Percentiles rank a stretch among this genome's conserved stretches.
Conservation (phyloP, 148 eudicot species). For the Silene conica region DNA sequence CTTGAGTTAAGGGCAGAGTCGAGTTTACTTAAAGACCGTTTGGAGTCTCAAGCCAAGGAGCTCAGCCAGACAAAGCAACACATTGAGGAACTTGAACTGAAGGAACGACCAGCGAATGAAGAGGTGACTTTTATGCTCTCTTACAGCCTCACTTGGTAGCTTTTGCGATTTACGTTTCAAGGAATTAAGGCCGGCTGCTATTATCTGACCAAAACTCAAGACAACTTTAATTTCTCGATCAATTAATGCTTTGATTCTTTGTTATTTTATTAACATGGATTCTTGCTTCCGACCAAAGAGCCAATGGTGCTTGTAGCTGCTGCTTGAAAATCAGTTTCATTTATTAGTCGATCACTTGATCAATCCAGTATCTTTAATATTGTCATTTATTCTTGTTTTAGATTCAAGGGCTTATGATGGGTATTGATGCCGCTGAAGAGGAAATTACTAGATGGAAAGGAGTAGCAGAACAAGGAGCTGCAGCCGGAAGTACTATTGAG, state of each 20-base stretch:
- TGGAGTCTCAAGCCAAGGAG: constrained; percentile 75
- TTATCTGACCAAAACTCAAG: neutral
- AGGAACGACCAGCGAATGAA: constrained; percentile 91
- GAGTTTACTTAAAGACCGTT: constrained; percentile 63
- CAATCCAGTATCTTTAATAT: neutral
- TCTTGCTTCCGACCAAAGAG: constrained; percentile 57
- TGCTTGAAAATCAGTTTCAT: too few species aligned
- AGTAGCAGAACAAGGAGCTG: constrained; percentile 98
- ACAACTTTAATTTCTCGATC: neutral
- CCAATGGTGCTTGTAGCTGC: constrained; percentile 78
- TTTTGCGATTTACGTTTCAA: neutral
- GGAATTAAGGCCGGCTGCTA: neutral
- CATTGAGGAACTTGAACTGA: constrained; percentile 87
- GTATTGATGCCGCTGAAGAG: constrained; percentile 90
- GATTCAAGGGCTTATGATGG: constrained; percentile 98
- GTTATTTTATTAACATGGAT: neutral
- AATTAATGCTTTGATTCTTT: neutral
- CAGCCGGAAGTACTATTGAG: constrained; percentile 89
- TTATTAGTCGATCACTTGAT: constrained; percentile 2
- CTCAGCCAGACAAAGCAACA: constrained; percentile 60
- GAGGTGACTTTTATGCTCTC: constrained; percentile 39
- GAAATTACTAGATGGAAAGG: constrained; percentile 95
- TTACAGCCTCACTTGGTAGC: neutral
- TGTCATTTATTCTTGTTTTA: constrained; percentile 16
- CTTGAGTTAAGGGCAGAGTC: constrained; percentile 86